These are phyloP conservation scores for Neocatenulostroma microsporum DNA, from an alignment of 2,329 filamentous ascomycete species.

Conservation along the genomic window DNA sequence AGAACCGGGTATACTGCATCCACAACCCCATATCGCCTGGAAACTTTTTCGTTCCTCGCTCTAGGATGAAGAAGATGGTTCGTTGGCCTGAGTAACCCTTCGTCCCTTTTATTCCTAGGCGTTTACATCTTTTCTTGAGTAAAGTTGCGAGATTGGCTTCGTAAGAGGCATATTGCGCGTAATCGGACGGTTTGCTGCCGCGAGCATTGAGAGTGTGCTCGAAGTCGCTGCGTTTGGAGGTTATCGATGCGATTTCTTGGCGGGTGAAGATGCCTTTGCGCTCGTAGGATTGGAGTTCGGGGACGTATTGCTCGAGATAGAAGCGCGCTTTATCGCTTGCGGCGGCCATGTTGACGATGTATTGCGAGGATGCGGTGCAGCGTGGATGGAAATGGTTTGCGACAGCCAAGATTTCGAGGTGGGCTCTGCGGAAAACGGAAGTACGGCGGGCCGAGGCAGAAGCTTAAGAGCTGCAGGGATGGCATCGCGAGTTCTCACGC, in stretches of 20 bases:
- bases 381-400: no score
- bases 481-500: no score
- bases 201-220: constrained; percentile 85
- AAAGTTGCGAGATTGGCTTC: constrained; percentile 63
- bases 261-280: constrained; percentile 82
- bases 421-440: constrained; percentile 6
- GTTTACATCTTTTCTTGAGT: constrained; percentile 71
- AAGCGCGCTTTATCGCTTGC: constrained; percentile 92
- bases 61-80: constrained; percentile 81
- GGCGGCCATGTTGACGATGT: constrained; percentile 62
- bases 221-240: constrained; percentile 83
- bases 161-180: constrained; percentile 71
- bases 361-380: no score
- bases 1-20: constrained; percentile 83
- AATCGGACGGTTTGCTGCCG: constrained; percentile 68
- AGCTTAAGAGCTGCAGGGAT: no score
- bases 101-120: constrained; percentile 66
- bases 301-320: constrained; percentile 85
- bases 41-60: constrained; percentile 77
- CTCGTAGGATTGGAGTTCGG: constrained; percentile 86
- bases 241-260: constrained; percentile 84
- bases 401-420: constrained; percentile 5
- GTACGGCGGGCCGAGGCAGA: background rate
- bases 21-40: constrained; percentile 74
- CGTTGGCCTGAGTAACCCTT: constrained; percentile 63